A percentile compares a stretch with the other conserved stretches of the same genome.
Conservation (phyloP, 139 green algal genomes). For the Auxenochlorella protothecoides region DNA sequence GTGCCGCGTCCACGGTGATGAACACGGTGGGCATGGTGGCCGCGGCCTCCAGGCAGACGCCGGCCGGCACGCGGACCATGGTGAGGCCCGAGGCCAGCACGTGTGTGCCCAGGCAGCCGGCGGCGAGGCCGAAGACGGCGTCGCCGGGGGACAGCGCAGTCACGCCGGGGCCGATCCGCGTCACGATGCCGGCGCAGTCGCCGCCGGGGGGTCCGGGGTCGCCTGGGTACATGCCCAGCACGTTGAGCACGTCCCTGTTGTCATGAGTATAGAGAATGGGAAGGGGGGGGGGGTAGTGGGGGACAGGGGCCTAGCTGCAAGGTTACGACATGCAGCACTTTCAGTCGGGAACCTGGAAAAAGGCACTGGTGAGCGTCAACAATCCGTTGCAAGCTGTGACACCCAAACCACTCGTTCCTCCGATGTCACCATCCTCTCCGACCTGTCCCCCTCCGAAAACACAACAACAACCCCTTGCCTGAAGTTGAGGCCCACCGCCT, state of each 20-base stretch:
- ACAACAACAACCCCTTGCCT: background rate
- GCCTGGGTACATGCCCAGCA: slow-evolving; percentile 57
- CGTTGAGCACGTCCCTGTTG: slow-evolving; percentile 48
- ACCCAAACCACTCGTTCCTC: too few species aligned
- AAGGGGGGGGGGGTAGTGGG: too few species aligned
- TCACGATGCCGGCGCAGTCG: slow-evolving; percentile 47
- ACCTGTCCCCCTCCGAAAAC: too few species aligned
- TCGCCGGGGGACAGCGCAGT: slow-evolving; percentile 25
- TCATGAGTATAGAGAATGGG: too few species aligned
- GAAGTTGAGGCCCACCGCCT: slow-evolving; percentile 50
- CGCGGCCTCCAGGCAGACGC: slow-evolving; percentile 51
- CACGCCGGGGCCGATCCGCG: slow-evolving; percentile 6
- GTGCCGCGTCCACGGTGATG: slow-evolving; percentile 48
- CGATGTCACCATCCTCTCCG: too few species aligned
- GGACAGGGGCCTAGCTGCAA: too few species aligned
- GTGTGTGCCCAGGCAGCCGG: slow-evolving; percentile 56
- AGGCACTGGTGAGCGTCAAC: too few species aligned
- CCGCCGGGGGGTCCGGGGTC: slow-evolving; percentile 40
- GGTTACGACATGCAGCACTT: too few species aligned
- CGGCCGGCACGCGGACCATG: slow-evolving; percentile 51
- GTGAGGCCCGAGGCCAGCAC: slow-evolving; percentile 45
- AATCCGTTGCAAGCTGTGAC: too few species aligned
- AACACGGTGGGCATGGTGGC: slow-evolving; percentile 68
- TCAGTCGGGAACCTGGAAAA: too few species aligned
- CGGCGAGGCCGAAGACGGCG: slow-evolving; percentile 68